Base-by-base conservation (phyloP, 78 protist species). In the Pelomyxa schiedti region DNA sequence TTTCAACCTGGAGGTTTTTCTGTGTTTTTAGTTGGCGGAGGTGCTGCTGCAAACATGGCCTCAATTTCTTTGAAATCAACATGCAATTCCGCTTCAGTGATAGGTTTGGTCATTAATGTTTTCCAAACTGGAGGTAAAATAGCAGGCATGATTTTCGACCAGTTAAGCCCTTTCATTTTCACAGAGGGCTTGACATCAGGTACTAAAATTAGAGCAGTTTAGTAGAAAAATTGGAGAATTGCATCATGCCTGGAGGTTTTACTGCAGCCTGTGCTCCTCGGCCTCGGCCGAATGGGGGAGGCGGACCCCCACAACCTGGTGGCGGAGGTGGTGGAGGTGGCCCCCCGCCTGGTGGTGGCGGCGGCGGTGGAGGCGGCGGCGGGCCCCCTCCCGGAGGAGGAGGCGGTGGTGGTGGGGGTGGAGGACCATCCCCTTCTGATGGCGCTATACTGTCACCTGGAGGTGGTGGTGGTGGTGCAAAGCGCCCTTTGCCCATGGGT, bases 301-400 rank as follows among this genome's bases (percentile, higher is more conserved):
- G 87, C 3, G 80, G 80, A 4, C 75, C 80, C 35, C 80, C 80
- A 1, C 58, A 66, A 22, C 8, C 28, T 30, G 80, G 84, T 39
- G 84, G 80, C 4, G 80, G 38, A 3, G 78, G 78, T 1, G 77
- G 77, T 40, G 81, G 81, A 36, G 85, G 85, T 39, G 83, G 83
- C 29, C 70, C 77, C 28, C 79, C 75, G 37, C 58, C 66, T 9
- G 29, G 52, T 65, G 38, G 58, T 26, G 38, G 24, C 64, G 75
- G 84, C 42, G 84, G 82, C 1, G 84, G 84, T 24, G 84, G 83
- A 22, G 84, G 83, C 16, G 85, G 85, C 40, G 85, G 81, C 26
- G 37, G 41, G 1, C 76, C 82, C 6, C 76, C 77, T 65, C 36
- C 71, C 52, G 66, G 53, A 58, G 89, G 86, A 7, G 84, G 83